phyloP scores from a whole-genome alignment of 345 rosid genomes.

The Odontarrhena argentea region DNA sequence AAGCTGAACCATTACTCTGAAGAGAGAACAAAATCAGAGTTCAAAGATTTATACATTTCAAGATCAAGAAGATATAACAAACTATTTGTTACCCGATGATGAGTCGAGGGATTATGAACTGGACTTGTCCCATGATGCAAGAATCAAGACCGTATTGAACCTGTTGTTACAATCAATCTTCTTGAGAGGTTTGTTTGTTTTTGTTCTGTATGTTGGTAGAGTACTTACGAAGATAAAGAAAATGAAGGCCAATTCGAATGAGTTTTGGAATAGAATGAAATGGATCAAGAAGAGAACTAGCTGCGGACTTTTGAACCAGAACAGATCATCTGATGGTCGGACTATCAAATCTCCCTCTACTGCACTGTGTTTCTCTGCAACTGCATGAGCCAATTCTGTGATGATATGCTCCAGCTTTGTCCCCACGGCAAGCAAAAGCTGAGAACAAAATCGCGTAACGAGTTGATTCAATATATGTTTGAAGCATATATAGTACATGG shows the following conservation, averaged over 20 bases:
- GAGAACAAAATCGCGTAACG: neutral
- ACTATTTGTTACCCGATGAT: slow-evolving; percentile 60
- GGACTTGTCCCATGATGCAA: slow-evolving; percentile 72
- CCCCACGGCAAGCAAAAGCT: slow-evolving; percentile 80
- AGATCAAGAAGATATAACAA: slow-evolving; percentile 1
- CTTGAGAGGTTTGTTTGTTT: neutral
- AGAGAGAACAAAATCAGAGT: neutral
- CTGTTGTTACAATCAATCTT: slow-evolving; percentile 38
- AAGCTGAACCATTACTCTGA: slow-evolving; percentile 68
- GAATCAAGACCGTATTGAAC: slow-evolving; percentile 65
- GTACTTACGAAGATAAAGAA: slow-evolving; percentile 70
- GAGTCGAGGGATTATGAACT: slow-evolving; percentile 64
- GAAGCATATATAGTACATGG: neutral
- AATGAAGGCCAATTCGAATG: slow-evolving; percentile 84
- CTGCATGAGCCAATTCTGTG: slow-evolving; percentile 66
- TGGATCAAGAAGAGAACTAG: slow-evolving; percentile 71
- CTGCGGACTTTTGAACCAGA: slow-evolving; percentile 68
- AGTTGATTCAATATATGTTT: neutral
- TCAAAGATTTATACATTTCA: slow-evolving; percentile 2
- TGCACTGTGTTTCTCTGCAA: slow-evolving; percentile 69
- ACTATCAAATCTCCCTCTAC: slow-evolving; percentile 71
- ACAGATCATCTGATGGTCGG: slow-evolving; percentile 74
- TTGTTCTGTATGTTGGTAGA: neutral
- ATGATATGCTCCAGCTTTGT: slow-evolving; percentile 79
- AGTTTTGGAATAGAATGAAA: slow-evolving; percentile 78